Base-by-base conservation (phyloP, 495 filamentous ascomycete genomes). In the Penicillium goetzii region DNA sequence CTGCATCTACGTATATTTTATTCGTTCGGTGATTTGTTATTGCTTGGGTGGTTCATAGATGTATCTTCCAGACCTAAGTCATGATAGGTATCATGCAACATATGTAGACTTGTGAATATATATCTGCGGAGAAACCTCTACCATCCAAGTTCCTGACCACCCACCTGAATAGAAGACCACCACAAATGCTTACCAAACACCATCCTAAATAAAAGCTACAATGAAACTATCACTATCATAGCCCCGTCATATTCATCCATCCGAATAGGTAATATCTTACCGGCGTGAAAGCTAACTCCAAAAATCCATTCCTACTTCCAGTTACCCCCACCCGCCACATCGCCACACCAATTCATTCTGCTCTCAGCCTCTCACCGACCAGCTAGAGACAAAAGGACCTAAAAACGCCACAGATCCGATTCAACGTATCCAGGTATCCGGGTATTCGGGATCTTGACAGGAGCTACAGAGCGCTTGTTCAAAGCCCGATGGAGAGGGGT, bases 361-460 rank as follows among this genome's bases (percentile, higher is more conserved):
- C 10, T 14, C 34, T 1, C 34, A 36, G 34, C 10, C 10, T 14
- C 34, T 11, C 34, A 14, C 34, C 1, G 34, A 36, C 9, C 33
- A 34, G 11, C 34, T 36, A 11, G 8, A 36, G 34, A 12, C 36
- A 40, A 17, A 40, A 40, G 36, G 8, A 40, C 36, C 12, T 36
- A 14, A 14, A 40, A 52, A 52, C 4, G 25, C 49, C 49, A 52
- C 49, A 32, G 25, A 0, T 52, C 25, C 25, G 14, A 52, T 52
- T 17, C 25, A 17, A 15, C 28, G 14, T 32, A 52, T 52, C 49
- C 49, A 52, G 49, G 49, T 32, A 52, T 52, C 49, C 49, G 32
- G 49, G 49, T 52, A 52, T 25, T 25, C 49, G 26, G 49, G 17
- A 52, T 28, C 25, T 12, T 25, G 21, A 47, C n/a, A 9, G 6